A percentile compares a stretch with the other conserved stretches of the same genome.
These are phyloP conservation scores for Plenodomus tracheiphilus DNA, from an alignment of 2,329 filamentous ascomycete species.

Conservation along the genomic window DNA sequence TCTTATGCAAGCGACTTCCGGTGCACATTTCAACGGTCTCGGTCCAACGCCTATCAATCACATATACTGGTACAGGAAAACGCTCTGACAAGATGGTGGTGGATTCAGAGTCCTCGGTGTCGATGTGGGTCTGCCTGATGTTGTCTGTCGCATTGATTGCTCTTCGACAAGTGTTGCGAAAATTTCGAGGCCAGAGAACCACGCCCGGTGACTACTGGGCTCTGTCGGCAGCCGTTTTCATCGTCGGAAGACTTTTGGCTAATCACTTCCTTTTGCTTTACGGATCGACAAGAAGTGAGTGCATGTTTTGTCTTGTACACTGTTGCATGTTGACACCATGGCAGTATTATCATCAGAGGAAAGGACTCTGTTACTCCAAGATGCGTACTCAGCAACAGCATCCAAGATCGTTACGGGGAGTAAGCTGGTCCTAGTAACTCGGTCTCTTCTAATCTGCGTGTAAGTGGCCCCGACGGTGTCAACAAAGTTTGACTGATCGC, in stretches of 20 bases:
- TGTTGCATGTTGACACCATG: slow-evolving; percentile 2
- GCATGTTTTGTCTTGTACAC: background rate
- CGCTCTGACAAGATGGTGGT: background rate
- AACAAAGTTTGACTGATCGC: background rate
- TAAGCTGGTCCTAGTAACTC: slow-evolving; percentile 18
- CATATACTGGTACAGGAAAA: background rate
- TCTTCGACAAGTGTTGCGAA: slow-evolving; percentile 12
- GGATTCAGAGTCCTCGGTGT: slow-evolving; percentile 8
- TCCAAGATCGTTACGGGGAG: slow-evolving; percentile 10
- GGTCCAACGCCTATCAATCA: background rate
- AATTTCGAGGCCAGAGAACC: slow-evolving; percentile 14
- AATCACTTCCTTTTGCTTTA: slow-evolving; percentile 18
- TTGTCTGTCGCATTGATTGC: slow-evolving; percentile 15
- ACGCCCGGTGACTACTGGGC: slow-evolving; percentile 22
- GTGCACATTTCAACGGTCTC: background rate
- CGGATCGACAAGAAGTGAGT: slow-evolving; percentile 20
- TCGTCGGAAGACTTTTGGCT: slow-evolving; percentile 12
- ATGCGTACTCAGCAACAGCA: background rate
- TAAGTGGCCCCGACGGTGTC: slow-evolving; percentile 1
- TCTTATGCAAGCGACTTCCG: background rate
- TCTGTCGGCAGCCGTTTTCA: slow-evolving; percentile 13
- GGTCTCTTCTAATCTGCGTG: slow-evolving; percentile 18
- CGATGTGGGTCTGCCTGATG: slow-evolving; percentile 20
- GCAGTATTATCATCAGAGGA: slow-evolving; percentile 9
- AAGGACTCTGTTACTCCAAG: slow-evolving; percentile 8